A percentile compares a stretch with the other conserved stretches of the same genome.
Conservation (phyloP, 805 yeast species). For the Saccharomyces cerevisiae region DNA sequence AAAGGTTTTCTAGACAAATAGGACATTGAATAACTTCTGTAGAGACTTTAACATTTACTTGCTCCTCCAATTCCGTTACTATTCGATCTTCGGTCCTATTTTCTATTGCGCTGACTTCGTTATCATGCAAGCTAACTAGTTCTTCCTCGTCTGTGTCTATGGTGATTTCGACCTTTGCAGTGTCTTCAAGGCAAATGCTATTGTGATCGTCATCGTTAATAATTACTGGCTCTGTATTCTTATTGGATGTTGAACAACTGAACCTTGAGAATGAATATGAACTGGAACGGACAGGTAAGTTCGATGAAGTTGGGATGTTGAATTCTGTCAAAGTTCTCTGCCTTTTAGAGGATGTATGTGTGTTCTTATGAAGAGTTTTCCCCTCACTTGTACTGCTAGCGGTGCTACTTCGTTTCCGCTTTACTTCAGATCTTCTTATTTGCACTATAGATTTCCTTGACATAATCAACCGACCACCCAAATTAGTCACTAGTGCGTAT, state of each 20-base stretch:
- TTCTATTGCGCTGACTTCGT: not conserved
- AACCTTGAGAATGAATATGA: not conserved
- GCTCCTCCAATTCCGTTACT: not conserved
- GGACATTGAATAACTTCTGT: conserved; percentile 38
- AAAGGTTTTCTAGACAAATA: conserved; percentile 38
- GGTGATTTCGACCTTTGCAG: not conserved
- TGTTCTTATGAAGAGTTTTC: not conserved
- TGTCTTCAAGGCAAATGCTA: not conserved
- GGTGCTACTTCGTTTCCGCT: conserved; percentile 2
- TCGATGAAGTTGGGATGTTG: conserved; percentile 17
- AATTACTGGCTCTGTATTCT: not conserved
- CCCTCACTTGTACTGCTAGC: not conserved
- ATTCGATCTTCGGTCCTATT: conserved; percentile 2
- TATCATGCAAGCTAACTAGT: conserved; percentile 7
- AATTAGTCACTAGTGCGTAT: not conserved
- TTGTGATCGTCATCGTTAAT: conserved; percentile 5
- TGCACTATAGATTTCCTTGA: conserved; percentile 12
- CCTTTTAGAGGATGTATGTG: conserved; percentile 6
- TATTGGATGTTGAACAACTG: not conserved
- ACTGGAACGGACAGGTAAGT: conserved; percentile 2
- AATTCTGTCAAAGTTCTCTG: conserved; percentile 23
- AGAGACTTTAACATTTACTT: not conserved
- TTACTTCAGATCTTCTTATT: conserved; percentile 9
- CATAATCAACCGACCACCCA: conserved; percentile 3
- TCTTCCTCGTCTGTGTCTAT: not conserved